These are phyloP conservation scores for Oryza meyeriana DNA, from an alignment of 176 grass and related monocot species.

Conservation along the genomic window DNA sequence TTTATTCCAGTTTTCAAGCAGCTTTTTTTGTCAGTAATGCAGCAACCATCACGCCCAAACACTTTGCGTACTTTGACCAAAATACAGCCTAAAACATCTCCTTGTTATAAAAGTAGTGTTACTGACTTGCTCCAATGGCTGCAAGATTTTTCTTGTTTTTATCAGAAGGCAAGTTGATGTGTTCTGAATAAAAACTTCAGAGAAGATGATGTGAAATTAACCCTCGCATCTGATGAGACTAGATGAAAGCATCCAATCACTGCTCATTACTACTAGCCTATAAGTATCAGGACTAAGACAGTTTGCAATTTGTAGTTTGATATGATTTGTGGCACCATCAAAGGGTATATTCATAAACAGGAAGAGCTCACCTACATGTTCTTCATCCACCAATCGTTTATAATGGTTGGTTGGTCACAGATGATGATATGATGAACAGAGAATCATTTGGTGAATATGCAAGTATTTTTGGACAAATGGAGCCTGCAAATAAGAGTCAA, in stretches of 20 bases:
- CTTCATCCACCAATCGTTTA: constrained; percentile 1
- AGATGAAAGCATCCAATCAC: neutral
- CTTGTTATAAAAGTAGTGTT: neutral
- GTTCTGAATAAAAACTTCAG: neutral
- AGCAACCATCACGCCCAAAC: neutral
- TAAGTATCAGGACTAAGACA: constrained; percentile 9
- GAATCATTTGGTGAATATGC: constrained; percentile 15
- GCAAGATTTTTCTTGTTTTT: neutral
- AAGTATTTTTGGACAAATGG: constrained; percentile 22
- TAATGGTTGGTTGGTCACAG: neutral
- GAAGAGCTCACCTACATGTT: constrained; percentile 8
- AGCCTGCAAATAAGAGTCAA: constrained; percentile 33
- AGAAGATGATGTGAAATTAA: constrained; percentile 10
- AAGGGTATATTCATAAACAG: neutral
- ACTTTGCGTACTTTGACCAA: constrained; percentile 27
- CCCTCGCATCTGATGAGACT: neutral
- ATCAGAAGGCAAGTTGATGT: neutral
- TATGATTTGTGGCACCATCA: neutral
- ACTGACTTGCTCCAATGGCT: neutral
- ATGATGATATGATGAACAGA: neutral
- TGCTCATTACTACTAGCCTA: neutral
- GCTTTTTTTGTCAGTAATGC: neutral
- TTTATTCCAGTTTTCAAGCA: constrained; percentile 1
- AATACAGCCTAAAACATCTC: neutral
- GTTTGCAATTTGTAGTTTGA: constrained; percentile 6